Evolutionary conservation across 75 land plant genomes (phyloP).

Genomic region (Isoetes taiwanensis): DNA sequence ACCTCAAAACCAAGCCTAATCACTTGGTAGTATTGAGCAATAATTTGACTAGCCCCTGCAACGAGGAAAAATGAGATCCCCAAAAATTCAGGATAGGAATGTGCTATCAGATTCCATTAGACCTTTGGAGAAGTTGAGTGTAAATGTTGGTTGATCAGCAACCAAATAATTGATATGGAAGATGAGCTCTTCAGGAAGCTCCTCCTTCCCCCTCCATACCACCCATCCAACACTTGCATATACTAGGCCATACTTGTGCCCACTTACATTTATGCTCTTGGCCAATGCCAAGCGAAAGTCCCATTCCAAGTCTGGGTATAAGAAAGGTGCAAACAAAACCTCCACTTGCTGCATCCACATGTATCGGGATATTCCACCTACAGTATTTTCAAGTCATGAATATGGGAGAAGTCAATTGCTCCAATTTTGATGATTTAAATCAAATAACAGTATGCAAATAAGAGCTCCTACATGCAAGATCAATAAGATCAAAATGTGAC

Average conservation of each 20-base stretch:
- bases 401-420: too few species aligned
- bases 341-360: constrained; percentile 63
- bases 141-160: constrained; percentile 70
- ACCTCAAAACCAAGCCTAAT: constrained; percentile 44
- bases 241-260: constrained; percentile 62
- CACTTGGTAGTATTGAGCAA: constrained; percentile 41
- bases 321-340: constrained; percentile 56
- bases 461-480: neutral
- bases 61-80: neutral
- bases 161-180: constrained; percentile 77
- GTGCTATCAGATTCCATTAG: neutral
- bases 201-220: constrained; percentile 50
- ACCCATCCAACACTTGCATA: constrained; percentile 75
- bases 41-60: constrained; percentile 44
- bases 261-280: constrained; percentile 71
- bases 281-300: constrained; percentile 48
- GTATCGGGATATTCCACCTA: constrained; percentile 57
- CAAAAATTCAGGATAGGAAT: neutral
- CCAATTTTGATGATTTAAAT: too few species aligned
- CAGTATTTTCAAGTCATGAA: too few species aligned
- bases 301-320: constrained; percentile 54
- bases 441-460: too few species aligned
- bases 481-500: neutral
- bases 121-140: constrained; percentile 83
- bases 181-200: constrained; percentile 61